Conservation (phyloP, 2,329 filamentous ascomycete species). For the Aspergillus floridensis region DNA sequence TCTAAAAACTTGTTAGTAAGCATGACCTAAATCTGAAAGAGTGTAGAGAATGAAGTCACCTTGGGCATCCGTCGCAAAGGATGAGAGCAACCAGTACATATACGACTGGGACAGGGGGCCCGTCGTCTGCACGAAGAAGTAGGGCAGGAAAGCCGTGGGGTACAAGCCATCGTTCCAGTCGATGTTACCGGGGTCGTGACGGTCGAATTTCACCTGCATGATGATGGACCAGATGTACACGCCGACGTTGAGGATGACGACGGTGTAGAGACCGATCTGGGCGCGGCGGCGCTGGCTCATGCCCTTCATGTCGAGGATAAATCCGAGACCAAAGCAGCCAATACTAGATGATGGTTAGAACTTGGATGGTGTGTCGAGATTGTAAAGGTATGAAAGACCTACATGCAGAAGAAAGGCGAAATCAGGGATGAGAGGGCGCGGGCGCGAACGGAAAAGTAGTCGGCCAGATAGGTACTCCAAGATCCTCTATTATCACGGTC, state of each 20-base stretch:
- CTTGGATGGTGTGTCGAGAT: background rate
- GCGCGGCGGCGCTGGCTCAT: slow-evolving; percentile 47
- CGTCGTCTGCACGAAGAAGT: slow-evolving; percentile 51
- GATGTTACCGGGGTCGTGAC: slow-evolving; percentile 42
- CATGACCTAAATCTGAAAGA: too few species aligned
- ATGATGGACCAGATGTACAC: slow-evolving; percentile 53
- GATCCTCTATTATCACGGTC: slow-evolving; percentile 33
- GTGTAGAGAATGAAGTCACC: slow-evolving; percentile 15
- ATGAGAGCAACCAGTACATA: slow-evolving; percentile 47
- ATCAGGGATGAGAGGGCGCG: slow-evolving; percentile 47
- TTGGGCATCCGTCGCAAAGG: slow-evolving; percentile 44
- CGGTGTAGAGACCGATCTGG: slow-evolving; percentile 46
- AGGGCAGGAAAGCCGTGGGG: slow-evolving; percentile 46
- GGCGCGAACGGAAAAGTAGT: slow-evolving; percentile 46
- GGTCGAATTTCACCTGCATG: slow-evolving; percentile 46
- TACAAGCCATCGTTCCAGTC: slow-evolving; percentile 49
- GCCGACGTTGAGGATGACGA: slow-evolving; percentile 48
- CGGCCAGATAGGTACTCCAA: slow-evolving; percentile 48
- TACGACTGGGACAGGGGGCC: slow-evolving; percentile 45
- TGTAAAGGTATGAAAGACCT: slow-evolving; percentile 13
- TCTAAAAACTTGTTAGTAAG: slow-evolving; percentile 21
- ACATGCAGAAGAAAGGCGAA: slow-evolving; percentile 52
- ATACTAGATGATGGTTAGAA: slow-evolving; percentile 25
- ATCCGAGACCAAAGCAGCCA: slow-evolving; percentile 51
- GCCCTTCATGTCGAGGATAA: slow-evolving; percentile 43